Percentiles rank a stretch among this genome's conserved stretches.
Evolutionary conservation across 805 yeast genomes (phyloP).

Genomic region (Kodamaea laetipori): DNA sequence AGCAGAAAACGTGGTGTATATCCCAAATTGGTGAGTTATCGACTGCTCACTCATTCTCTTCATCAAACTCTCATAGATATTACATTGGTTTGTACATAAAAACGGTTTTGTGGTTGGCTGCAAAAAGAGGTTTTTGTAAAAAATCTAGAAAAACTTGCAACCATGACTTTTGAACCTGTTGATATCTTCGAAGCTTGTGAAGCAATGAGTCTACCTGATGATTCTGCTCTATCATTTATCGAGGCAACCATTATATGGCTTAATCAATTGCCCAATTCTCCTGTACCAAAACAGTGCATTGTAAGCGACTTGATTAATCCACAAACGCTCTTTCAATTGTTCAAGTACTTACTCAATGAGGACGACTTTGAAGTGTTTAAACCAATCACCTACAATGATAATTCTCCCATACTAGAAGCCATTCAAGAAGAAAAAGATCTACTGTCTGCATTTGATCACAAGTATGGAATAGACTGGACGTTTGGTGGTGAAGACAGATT

Average conservation of each 20-base stretch:
- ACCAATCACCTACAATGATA: slow-evolving; percentile 1
- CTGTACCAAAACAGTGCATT: slow-evolving; percentile 11
- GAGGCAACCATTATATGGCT: slow-evolving; percentile 27
- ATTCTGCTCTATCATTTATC: neutral
- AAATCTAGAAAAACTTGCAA: neutral
- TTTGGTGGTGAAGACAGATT: slow-evolving; percentile 11
- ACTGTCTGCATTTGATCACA: neutral
- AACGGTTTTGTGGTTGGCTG: slow-evolving; percentile 1
- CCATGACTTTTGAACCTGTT: neutral
- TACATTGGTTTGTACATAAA: too few relatives aligned
- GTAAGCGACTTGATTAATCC: slow-evolving; percentile 20
- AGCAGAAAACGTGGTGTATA: too few relatives aligned
- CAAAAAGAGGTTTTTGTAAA: slow-evolving; percentile 1
- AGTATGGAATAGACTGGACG: slow-evolving; percentile 11
- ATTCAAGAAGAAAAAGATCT: neutral
- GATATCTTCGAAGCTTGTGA: neutral
- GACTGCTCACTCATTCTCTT: too few relatives aligned
- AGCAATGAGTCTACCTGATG: neutral
- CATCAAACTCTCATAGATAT: too few relatives aligned
- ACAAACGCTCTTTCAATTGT: slow-evolving; percentile 15
- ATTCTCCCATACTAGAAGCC: neutral
- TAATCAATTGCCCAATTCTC: slow-evolving; percentile 23
- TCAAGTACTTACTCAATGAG: slow-evolving; percentile 17
- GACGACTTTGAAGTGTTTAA: slow-evolving; percentile 18
- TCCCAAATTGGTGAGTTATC: too few relatives aligned